Percentiles rank a stretch among this genome's conserved stretches.
These are phyloP conservation scores for Phytopythium sindhum DNA, from an alignment of 352 stramenopile genomes.

Conservation along the genomic window DNA sequence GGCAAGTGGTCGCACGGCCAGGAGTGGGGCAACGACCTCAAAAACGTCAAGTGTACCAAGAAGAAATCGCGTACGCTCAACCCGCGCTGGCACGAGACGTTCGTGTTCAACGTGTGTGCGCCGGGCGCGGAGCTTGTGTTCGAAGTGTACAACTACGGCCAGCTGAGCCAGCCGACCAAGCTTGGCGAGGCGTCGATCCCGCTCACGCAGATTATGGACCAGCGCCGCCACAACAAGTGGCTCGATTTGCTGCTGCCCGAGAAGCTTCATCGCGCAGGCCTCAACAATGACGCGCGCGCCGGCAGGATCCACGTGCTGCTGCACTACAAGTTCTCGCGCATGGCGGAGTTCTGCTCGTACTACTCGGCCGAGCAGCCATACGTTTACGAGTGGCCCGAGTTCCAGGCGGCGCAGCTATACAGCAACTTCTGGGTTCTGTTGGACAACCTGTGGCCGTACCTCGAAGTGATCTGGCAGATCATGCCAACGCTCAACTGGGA, in stretches of 20 bases:
- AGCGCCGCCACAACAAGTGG: conserved; percentile 86
- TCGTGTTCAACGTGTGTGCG: conserved; percentile 86
- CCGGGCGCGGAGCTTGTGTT: conserved; percentile 77
- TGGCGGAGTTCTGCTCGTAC: conserved; percentile 82
- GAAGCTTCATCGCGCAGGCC: conserved; percentile 70
- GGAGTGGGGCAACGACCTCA: conserved; percentile 79
- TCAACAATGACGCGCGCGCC: conserved; percentile 82
- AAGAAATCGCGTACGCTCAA: conserved; percentile 86
- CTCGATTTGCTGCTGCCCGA: conserved; percentile 75
- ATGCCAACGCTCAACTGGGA: conserved; percentile 85
- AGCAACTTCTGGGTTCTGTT: conserved; percentile 86
- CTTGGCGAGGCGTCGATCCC: conserved; percentile 75
- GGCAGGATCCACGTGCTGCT: conserved; percentile 80
- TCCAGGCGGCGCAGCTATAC: conserved; percentile 79
- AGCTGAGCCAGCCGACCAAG: conserved; percentile 80
- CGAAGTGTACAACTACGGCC: conserved; percentile 84
- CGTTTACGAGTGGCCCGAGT: conserved; percentile 78
- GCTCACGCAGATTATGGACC: conserved; percentile 80
- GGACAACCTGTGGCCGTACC: conserved; percentile 81
- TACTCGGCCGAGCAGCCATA: conserved; percentile 69
- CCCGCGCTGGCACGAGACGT: conserved; percentile 83
- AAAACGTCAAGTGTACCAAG: conserved; percentile 82
- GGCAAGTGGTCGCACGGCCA: conserved; percentile 86
- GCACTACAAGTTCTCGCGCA: conserved; percentile 86
- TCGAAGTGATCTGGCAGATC: conserved; percentile 82